Base-by-base conservation (phyloP, 768 basidiomycete species). In the Boletellus ananas region DNA sequence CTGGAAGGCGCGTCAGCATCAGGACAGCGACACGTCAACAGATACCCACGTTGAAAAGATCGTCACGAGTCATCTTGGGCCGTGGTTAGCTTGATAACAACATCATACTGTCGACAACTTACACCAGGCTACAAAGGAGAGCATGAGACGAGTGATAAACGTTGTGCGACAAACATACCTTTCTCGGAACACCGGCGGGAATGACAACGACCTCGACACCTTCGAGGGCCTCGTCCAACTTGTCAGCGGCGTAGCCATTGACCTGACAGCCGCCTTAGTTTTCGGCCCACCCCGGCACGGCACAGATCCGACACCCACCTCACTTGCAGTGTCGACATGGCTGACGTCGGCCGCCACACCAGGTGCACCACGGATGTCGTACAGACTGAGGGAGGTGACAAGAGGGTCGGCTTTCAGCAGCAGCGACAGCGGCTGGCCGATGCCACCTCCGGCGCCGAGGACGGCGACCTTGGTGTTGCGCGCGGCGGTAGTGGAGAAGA, bases 131-230 rank as follows among this genome's bases (percentile, higher is more conserved):
- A 63, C 33, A 58, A 52, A 59, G 63, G 52, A 36, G 61, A 57
- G 46, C 57, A 60, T 62, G 43, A 76, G 61, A 62, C 58, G 49
- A 48, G 4, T 3, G 1, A 35, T 10, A 49, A 29, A 6, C 1
- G 18, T 13, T 43, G 41, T 34, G 39, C 40, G 44, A 17, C 39
- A 29, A 21, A 61, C 71, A 62, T 65, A 94, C 93, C 84, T 99
- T 99, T 69, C 96, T 80, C 58, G 96, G 96, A 55, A 99, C 95
- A 81, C 96, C 96, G 72, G 96, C 96, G 51, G 96, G 96, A 67
- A 98, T 96, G 56, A 98, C 89, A 58, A 98, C 85, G 55, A 98
- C 89, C 71, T 97, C 78, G 51, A 81, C 87, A 56, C 87, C 94
- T 52, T 90, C 84, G 52, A 99, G 81, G 17, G 96, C 94, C 61